Percentiles rank a stretch among this genome's conserved stretches.
Evolutionary conservation across 352 stramenopile genomes (phyloP).

Genomic region (Phytopythium mirpurense): DNA sequence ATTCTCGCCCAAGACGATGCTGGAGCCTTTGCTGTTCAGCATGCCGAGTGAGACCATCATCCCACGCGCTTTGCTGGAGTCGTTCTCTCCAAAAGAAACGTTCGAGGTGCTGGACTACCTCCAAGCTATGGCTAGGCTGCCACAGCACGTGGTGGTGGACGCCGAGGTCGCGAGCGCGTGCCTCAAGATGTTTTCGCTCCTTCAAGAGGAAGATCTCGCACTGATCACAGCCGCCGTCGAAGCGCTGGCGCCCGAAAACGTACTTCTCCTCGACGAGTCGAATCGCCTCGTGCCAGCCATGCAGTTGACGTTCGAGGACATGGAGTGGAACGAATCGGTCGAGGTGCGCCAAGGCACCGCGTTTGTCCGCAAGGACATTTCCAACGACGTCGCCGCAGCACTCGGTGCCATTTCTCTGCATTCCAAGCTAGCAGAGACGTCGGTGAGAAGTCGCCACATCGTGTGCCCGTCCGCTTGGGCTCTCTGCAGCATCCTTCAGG

Average conservation of each 20-base stretch:
- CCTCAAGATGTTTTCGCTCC: slow-evolving; percentile 39
- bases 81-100: slow-evolving; percentile 42
- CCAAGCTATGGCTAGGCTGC: slow-evolving; percentile 39
- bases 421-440: slow-evolving; percentile 53
- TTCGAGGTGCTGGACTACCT: slow-evolving; percentile 58
- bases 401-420: slow-evolving; percentile 63
- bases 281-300: slow-evolving; percentile 28
- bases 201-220: slow-evolving; percentile 21
- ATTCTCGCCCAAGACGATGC: slow-evolving; percentile 24
- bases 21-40: slow-evolving; percentile 59
- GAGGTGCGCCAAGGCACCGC: slow-evolving; percentile 36
- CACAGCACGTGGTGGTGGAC: slow-evolving; percentile 18
- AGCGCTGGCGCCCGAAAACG: slow-evolving; percentile 26
- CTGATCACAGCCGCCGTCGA: slow-evolving; percentile 18
- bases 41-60: slow-evolving; percentile 57
- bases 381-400: slow-evolving; percentile 32
- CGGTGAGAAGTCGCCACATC: slow-evolving; percentile 41
- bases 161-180: slow-evolving; percentile 29
- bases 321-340: slow-evolving; percentile 70
- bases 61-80: slow-evolving; percentile 44
- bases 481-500: slow-evolving; percentile 39
- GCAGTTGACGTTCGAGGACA: slow-evolving; percentile 61
- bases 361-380: slow-evolving; percentile 52
- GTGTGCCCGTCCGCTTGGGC: slow-evolving; percentile 30
- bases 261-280: slow-evolving; percentile 34